A percentile compares a stretch with the other conserved stretches of the same genome.
phyloP scores from a whole-genome alignment of 768 basidiomycete genomes.

The Auricularia cornea region DNA sequence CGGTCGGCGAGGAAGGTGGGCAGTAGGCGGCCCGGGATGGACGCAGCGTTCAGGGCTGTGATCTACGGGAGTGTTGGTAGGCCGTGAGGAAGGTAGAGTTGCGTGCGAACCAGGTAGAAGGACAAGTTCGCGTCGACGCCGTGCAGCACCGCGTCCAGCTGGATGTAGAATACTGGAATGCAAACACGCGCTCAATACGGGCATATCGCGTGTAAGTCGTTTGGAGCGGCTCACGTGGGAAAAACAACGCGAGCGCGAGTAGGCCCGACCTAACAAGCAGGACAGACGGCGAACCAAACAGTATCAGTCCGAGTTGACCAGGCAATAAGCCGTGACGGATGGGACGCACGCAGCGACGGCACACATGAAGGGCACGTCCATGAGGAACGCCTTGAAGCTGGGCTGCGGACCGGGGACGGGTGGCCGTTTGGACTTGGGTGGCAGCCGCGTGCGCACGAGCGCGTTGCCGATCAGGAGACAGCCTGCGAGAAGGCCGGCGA shows the following conservation, averaged over 20 bases:
- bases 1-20: conserved; percentile 34
- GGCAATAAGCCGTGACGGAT: too few species aligned
- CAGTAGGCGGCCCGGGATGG: conserved; percentile 30
- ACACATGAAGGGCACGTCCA: conserved; percentile 6
- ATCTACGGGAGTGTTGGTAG: conserved; percentile 17
- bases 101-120: conserved; percentile 8
- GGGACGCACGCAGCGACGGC: conserved; percentile 2
- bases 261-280: conserved; percentile 11
- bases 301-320: too few species aligned
- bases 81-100: background rate
- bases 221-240: conserved; percentile 1
- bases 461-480: conserved; percentile 27
- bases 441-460: conserved; percentile 33
- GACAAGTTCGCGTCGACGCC: conserved; percentile 6
- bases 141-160: conserved; percentile 8
- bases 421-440: background rate
- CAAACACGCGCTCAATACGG: too few species aligned
- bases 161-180: conserved; percentile 9
- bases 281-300: too few species aligned
- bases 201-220: background rate
- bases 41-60: conserved; percentile 30
- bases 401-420: background rate
- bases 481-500: conserved; percentile 26
- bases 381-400: conserved; percentile 5
- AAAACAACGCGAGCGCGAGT: background rate